Base-by-base conservation (phyloP, 371 early-diverging fungal species). In the Haplosporangium sp. region DNA sequence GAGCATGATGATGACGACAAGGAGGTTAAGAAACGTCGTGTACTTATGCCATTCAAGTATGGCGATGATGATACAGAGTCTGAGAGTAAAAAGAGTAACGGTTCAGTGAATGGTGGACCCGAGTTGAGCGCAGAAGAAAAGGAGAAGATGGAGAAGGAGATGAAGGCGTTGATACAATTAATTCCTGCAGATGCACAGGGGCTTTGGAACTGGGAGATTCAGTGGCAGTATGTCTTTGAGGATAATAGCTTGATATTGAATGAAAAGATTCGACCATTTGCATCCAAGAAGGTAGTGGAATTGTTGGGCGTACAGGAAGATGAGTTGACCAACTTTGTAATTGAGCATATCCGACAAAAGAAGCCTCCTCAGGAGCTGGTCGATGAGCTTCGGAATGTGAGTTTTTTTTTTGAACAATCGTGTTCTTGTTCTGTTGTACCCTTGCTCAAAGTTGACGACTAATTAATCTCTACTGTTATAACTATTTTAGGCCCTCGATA, bases 101-200 rank as follows among this genome's bases (percentile, higher is more conserved):
- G n/a, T 15, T 6, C 34, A 17, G 63, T 27, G 55, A 65, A 65
- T 35, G 53, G 67, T 42, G 52, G 52, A 1, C 9, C 55, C 9
- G 64, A 64, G 20, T 11, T 38, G 13, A 55, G 71, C 64, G 69
- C 92, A 92, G 20, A 55, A 15, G 48, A 62, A 47, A 70, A 69
- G 35, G 65, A 64, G 39, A 61, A 61, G 35, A 65, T 50, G 56
- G 62, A 59, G 38, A 45, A 68, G 47, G 69, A 87, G 58, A 85
- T 93, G 20, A 91, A 92, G 73, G 89, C 88, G 2, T 76, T 95
- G 37, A 90, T 94, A 58, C 88, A 86, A 48, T 84, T 86, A 40
- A 92, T 96, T 76, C 95, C 95, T n/a, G 89, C 93, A 2, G 94
- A 92, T n/a, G 85, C 90, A 58, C 87, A 91, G 20, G 92, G 89